Evolutionary conservation across 2,329 filamentous ascomycete species (phyloP), one percentile per base, ranked within the genome.

Genomic region (Epicoccum nigrum): DNA sequence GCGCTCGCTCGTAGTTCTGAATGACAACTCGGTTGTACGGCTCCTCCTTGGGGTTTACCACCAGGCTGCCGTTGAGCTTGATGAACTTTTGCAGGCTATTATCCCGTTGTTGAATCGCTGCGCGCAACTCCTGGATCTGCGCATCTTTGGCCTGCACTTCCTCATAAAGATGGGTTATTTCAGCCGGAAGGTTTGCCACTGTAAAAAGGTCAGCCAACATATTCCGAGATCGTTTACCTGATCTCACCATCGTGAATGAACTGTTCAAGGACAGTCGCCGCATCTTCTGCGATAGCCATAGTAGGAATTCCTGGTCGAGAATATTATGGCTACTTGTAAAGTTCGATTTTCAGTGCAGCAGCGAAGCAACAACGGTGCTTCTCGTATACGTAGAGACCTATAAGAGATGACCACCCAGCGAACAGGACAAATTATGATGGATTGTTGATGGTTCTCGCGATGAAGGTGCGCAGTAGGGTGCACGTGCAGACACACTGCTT

Each of bases 131-230:
- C 66, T 84, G 79, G 60, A 90, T 88, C 58, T 85, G 81, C 41
- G 83, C 81, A 70, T 95, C 90, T 72, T 92, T 93, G 69, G 89
- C 87, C 67, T 86, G 81, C 57, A 93, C 89, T 74, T 94, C 90
- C 68, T 92, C 89, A 66, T 92, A 87, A 56, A 93, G 81, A 76
- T 92, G 92, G 16, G 87, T 86, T 53, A 94, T 86, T 74, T 94
- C 90, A 57, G 90, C 88, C 55, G 89, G 89, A 21, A 93, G 80
- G 66, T 94, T 94, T 64, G 88, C 86, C 16, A 88, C 87, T 80
- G 55, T 4, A 9, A 2, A 17, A 6, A 9, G 38, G 38, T 70
- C 45, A 67, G 59, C 42, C 12, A 20, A 16, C 7, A 11, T 16
- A 25, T 16, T 13, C 7, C 2, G 11, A 6, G 4, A 3, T 17